Evolutionary conservation across 1,284 basidiomycete species (phyloP).

Genomic region (Ceratobasidium papillatum): DNA sequence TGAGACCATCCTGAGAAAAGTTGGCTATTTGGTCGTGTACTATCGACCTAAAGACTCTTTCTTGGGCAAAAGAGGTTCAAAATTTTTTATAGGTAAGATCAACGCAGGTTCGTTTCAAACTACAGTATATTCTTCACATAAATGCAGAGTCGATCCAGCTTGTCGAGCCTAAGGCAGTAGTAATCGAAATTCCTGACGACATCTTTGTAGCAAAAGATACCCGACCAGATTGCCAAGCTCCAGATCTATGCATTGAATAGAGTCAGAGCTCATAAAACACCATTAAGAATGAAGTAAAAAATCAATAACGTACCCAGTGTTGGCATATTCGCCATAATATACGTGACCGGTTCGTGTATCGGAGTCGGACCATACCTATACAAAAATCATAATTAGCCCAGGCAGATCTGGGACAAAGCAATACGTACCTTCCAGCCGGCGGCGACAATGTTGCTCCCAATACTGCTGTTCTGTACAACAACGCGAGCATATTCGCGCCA

Average conservation of each 20-base stretch:
- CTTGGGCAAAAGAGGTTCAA: too few relatives aligned
- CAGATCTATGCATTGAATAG: neutral
- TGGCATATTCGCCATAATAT: conserved; percentile 44
- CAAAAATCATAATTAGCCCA: neutral
- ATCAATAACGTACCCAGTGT: conserved; percentile 37
- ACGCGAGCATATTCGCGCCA: conserved; percentile 45
- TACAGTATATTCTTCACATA: neutral
- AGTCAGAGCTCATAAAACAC: neutral
- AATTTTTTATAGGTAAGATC: too few relatives aligned
- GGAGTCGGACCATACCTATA: conserved; percentile 35
- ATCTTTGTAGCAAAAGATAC: conserved; percentile 41
- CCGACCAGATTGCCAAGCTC: conserved; percentile 41
- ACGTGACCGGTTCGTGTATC: conserved; percentile 44
- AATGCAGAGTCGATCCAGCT: conserved; percentile 37
- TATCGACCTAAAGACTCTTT: too few relatives aligned
- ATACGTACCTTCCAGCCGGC: conserved; percentile 42
- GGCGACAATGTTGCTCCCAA: conserved; percentile 41
- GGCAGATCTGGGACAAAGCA: neutral
- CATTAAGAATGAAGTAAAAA: neutral
- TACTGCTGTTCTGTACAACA: conserved; percentile 44
- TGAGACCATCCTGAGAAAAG: too few relatives aligned
- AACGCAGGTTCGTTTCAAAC: too few relatives aligned
- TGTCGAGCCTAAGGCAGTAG: conserved; percentile 20
- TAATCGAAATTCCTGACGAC: conserved; percentile 33
- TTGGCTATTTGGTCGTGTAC: too few relatives aligned